Conservation (phyloP, 768 basidiomycete genomes). For the Tylopilus vinaceipallidus region DNA sequence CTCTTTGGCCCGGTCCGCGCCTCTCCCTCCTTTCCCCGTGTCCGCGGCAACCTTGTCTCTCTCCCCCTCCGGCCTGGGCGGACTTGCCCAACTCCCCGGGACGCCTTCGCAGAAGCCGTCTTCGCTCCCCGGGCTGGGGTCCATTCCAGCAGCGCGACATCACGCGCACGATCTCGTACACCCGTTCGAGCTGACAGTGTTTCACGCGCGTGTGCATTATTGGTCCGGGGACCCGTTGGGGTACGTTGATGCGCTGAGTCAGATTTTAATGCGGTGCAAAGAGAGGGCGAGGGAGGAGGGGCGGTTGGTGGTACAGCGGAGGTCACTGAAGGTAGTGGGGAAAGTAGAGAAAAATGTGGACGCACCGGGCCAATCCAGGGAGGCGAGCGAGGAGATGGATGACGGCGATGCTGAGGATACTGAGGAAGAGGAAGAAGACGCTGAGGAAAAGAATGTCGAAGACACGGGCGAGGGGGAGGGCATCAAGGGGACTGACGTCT, state of each 20-base stretch:
- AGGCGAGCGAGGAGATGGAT: neutral
- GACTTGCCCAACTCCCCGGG: conserved; percentile 21
- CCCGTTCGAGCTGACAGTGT: conserved; percentile 59
- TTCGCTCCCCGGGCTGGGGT: conserved; percentile 3
- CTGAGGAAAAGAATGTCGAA: neutral
- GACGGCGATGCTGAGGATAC: neutral
- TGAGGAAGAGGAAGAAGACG: neutral
- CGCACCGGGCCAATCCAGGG: neutral
- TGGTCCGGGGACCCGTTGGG: conserved; percentile 82
- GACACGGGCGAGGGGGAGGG: neutral
- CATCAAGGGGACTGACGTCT: neutral
- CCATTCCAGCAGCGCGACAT: neutral
- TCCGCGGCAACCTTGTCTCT: conserved; percentile 6
- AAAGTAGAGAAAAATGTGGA: neutral
- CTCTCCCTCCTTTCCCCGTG: conserved; percentile 37
- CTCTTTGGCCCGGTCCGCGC: conserved; percentile 1
- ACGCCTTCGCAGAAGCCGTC: conserved; percentile 23
- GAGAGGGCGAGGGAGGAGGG: conserved; percentile 40
- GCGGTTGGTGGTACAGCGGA: conserved; percentile 17
- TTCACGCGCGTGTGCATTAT: conserved; percentile 72
- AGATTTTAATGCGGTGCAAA: conserved; percentile 62
- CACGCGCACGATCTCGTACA: conserved; percentile 15
- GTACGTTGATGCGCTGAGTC: conserved; percentile 71
- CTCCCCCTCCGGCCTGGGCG: conserved; percentile 23
- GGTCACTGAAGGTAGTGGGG: neutral